phyloP scores from a whole-genome alignment of 2,329 filamentous ascomycete species.

The Apiospora malaysiana region DNA sequence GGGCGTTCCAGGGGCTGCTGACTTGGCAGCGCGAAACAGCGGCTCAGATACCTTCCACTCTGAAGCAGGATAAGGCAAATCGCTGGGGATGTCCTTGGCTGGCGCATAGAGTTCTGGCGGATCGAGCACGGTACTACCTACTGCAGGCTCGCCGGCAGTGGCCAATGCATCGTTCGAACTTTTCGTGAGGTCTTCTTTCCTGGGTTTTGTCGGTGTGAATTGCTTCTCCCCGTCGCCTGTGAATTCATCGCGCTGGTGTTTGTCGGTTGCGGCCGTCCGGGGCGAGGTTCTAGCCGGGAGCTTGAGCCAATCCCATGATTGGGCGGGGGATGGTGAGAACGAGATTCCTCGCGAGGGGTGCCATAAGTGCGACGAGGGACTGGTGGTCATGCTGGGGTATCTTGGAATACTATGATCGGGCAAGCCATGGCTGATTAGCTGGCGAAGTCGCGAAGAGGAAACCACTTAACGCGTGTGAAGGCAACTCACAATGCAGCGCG shows the following conservation, averaged over 20 bases:
- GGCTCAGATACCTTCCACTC: constrained; percentile 54
- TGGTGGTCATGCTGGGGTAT: constrained; percentile 34
- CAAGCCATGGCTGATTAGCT: neutral
- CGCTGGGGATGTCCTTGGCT: constrained; percentile 28
- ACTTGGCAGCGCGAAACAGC: constrained; percentile 54
- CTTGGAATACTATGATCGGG: constrained; percentile 25
- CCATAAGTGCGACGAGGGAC: constrained; percentile 39
- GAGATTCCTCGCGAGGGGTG: constrained; percentile 41
- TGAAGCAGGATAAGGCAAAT: constrained; percentile 26
- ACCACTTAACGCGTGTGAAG: constrained; percentile 22
- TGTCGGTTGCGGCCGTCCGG: neutral
- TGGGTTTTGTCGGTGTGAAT: neutral
- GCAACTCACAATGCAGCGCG: neutral
- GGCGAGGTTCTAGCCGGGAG: neutral
- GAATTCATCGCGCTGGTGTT: neutral
- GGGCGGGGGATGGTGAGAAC: constrained; percentile 34
- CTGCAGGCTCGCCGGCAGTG: neutral
- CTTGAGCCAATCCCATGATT: neutral
- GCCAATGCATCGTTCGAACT: neutral
- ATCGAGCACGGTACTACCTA: neutral
- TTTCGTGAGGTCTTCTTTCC: neutral
- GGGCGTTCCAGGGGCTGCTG: constrained; percentile 48
- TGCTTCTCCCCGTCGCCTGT: neutral
- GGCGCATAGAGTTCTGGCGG: neutral
- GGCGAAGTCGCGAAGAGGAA: neutral